A percentile compares a stretch with the other conserved stretches of the same genome.
Conservation (phyloP, 768 basidiomycete genomes). For the Pholiota microspora region DNA sequence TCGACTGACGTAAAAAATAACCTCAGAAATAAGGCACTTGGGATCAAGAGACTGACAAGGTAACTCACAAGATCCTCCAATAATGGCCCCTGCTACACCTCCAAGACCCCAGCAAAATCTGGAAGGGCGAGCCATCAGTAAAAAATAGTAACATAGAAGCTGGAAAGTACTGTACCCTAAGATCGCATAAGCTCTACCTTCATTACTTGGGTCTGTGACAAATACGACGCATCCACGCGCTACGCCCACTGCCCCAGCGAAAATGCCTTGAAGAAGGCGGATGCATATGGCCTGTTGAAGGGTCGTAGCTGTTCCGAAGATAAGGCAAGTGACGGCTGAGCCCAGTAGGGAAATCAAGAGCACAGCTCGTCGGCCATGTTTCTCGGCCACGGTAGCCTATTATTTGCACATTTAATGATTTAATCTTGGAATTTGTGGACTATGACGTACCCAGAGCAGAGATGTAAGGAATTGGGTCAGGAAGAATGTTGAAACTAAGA, state of each 20-base stretch:
- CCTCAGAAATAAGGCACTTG: slow-evolving; percentile 12
- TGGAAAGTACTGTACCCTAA: slow-evolving; percentile 58
- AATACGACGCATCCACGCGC: slow-evolving; percentile 85
- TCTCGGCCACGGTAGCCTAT: slow-evolving; percentile 90
- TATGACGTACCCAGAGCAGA: slow-evolving; percentile 73
- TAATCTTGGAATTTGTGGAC: slow-evolving; percentile 4
- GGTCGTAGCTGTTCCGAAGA: slow-evolving; percentile 76
- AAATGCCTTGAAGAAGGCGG: slow-evolving; percentile 87
- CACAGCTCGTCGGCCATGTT: slow-evolving; percentile 84
- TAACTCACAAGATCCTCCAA: slow-evolving; percentile 77
- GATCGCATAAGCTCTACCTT: slow-evolving; percentile 92
- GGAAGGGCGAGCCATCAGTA: neutral
- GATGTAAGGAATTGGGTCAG: slow-evolving; percentile 95
- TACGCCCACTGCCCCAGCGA: slow-evolving; percentile 93
- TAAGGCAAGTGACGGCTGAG: slow-evolving; percentile 72
- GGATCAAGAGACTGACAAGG: slow-evolving; percentile 9
- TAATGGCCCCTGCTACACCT: slow-evolving; percentile 86
- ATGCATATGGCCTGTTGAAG: slow-evolving; percentile 81
- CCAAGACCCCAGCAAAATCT: slow-evolving; percentile 97
- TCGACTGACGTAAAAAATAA: slow-evolving; percentile 51
- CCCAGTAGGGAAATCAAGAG: slow-evolving; percentile 84
- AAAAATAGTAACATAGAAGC: slow-evolving; percentile 4
- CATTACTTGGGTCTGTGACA: slow-evolving; percentile 90
- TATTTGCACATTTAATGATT: slow-evolving; percentile 8
- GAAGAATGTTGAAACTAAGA: slow-evolving; percentile 79